Evolutionary conservation across 352 stramenopile species (phyloP), one percentile per base, ranked within the genome.

Genomic region (Globisporangium echinulatum): DNA sequence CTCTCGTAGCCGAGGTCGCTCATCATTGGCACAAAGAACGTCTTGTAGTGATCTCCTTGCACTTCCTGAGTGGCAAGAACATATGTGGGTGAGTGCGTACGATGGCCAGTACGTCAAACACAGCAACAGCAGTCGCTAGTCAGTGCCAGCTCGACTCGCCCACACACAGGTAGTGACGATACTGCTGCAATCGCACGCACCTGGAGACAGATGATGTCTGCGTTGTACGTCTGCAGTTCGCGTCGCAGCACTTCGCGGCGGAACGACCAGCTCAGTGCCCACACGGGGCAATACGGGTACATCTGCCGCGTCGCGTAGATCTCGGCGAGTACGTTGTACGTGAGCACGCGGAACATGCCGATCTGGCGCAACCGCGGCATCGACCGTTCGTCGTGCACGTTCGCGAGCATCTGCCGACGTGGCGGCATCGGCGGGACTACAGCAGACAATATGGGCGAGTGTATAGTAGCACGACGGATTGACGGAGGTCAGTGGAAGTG

Each of bases 1-100:
- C 96, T 96, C 69, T 99, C 95, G 63, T 98, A 99, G 3, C 97
- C 97, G 67, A 82, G 88, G 43, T 97, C 89, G 25, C 84, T 76
- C 79, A 99, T 96, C 65, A 97, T 83, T 19, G 93, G 93, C 56
- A 97, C 90, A 58, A 99, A 88, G 72, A 98, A 97, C 59, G 86
- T 92, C 66, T 99, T 97, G 73, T 98, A 99, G 62, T 99, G 94
- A 66, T 99, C 97, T 4, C 92, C 93, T 86, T 99, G 97, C 7
- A 99, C 94, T 74, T 99, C 97, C 77, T 99, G 89, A 36, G n/a
- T 19, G 10, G 19, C 19, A 25, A 25, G 19, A 1, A 25, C 19
- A 25, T 25, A 25, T 25, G 19, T 9, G 33, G 49, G 14, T n/a
- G 38, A 25, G 19, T 25, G 19, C 19, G 19, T 25, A 25, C 19